Conservation (phyloP, 495 filamentous ascomycete species). For the Penicillium robsamsonii region DNA sequence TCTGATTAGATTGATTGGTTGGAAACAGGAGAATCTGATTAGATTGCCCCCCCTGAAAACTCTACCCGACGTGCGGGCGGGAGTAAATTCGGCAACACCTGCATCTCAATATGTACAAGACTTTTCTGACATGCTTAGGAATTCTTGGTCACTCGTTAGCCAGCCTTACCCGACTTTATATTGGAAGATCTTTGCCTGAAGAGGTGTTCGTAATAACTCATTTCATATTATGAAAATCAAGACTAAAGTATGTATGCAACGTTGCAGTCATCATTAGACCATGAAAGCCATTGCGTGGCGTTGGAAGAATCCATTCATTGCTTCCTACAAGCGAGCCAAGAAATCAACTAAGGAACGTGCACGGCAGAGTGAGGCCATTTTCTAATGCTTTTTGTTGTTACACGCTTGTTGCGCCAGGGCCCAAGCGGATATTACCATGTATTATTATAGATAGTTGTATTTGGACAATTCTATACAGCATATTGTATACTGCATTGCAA, state of each 20-base stretch:
- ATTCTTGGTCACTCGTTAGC: background rate
- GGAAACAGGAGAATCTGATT: slow-evolving; percentile 15
- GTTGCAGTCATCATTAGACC: background rate
- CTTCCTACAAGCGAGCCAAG: slow-evolving; percentile 6
- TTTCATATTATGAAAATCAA: background rate
- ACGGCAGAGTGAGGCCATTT: background rate
- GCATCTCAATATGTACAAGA: background rate
- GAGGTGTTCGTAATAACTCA: background rate
- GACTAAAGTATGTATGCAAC: background rate
- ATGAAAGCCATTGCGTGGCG: background rate
- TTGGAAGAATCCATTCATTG: background rate
- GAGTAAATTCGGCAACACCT: background rate
- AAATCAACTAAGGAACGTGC: slow-evolving; percentile 4
- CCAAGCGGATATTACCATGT: background rate
- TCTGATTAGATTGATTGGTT: slow-evolving; percentile 25
- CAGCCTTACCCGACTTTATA: slow-evolving; percentile 1
- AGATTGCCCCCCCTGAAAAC: slow-evolving; percentile 15
- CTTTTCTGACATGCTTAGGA: background rate
- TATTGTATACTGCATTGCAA: background rate
- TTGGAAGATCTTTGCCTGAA: background rate
- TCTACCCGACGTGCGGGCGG: slow-evolving; percentile 1
- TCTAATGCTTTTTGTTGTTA: background rate
- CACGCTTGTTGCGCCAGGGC: background rate
- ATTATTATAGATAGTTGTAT: background rate
- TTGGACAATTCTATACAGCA: background rate